Conservation (phyloP, 495 filamentous ascomycete species). For the Margaritispora aquatica region DNA sequence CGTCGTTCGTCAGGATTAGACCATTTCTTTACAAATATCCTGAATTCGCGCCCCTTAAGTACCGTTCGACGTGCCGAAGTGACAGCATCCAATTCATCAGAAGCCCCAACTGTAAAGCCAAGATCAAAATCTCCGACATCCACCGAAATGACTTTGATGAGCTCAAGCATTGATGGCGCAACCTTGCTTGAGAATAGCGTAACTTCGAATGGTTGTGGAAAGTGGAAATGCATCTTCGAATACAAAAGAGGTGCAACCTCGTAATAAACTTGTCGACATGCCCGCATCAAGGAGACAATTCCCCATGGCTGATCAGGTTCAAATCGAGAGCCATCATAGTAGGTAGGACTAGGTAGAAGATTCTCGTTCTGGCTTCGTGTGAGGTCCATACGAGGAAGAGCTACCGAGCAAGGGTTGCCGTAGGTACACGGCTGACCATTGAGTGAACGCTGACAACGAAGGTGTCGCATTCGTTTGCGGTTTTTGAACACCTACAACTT, state of each 20-base stretch:
- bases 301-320: not conserved
- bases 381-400: not conserved
- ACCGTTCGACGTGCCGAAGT: not conserved
- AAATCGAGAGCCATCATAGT: not conserved
- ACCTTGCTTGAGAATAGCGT: not conserved
- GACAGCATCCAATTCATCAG: not conserved
- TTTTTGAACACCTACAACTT: not conserved
- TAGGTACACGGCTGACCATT: not conserved
- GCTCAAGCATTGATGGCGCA: not conserved
- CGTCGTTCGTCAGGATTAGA: too few relatives aligned
- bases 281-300: not conserved
- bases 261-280: not conserved
- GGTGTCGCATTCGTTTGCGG: not conserved
- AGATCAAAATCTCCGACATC: conserved; percentile 6
- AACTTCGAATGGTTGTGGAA: conserved; percentile 2
- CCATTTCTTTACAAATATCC: conserved; percentile 7
- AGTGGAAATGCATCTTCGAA: conserved; percentile 5
- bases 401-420: not conserved
- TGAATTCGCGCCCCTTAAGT: not conserved
- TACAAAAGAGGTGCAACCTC: not conserved
- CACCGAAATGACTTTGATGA: not conserved
- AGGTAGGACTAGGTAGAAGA: too few relatives aligned
- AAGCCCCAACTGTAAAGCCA: not conserved
- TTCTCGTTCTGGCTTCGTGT: too few relatives aligned
- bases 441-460: not conserved